phyloP scores from a whole-genome alignment of 176 grass and related monocot genomes.

The Typha latifolia region DNA sequence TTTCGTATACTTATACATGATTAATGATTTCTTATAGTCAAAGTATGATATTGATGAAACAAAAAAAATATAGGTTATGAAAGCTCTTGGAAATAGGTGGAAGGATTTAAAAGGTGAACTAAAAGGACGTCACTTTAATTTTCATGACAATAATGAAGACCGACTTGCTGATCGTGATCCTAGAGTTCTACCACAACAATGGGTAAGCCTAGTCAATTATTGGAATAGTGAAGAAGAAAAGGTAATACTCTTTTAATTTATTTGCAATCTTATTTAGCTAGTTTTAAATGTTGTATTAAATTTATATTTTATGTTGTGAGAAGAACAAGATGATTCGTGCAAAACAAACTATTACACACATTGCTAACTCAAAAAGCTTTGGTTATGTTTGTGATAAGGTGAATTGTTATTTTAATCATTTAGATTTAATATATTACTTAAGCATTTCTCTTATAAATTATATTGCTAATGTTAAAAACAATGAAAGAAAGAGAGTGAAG shows the following conservation, averaged over 20 bases:
- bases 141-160: not conserved
- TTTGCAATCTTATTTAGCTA: too few species aligned
- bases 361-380: not conserved
- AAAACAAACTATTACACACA: not conserved
- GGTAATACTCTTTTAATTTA: too few species aligned
- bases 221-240: too few species aligned
- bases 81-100: not conserved
- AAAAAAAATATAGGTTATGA: not conserved
- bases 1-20: not conserved
- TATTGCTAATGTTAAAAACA: not conserved
- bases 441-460: not conserved
- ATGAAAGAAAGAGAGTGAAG: too few species aligned
- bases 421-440: not conserved
- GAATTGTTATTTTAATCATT: not conserved
- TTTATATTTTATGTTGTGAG: too few species aligned
- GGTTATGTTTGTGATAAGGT: not conserved
- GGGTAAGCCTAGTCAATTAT: too few species aligned
- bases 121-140: not conserved
- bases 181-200: not conserved
- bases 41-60: not conserved
- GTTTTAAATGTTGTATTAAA: too few species aligned
- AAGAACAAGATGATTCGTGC: not conserved
- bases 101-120: not conserved
- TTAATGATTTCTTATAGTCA: not conserved
- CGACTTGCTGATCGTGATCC: not conserved